Base-by-base conservation (phyloP, 2,329 filamentous ascomycete species). In the Clarireedia paspali region DNA sequence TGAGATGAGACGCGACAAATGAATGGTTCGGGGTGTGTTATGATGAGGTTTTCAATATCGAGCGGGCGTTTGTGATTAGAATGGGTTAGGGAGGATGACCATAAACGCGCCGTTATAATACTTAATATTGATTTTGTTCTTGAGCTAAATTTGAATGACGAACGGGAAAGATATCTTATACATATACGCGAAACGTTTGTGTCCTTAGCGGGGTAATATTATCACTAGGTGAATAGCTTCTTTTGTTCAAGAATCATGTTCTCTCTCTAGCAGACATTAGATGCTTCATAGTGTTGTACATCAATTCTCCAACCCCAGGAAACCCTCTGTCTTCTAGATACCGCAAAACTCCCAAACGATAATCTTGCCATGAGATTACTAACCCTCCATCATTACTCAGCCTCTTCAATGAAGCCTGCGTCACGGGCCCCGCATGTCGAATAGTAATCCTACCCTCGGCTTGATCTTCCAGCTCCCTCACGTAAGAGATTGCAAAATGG, bases 221-320 rank as follows among this genome's bases (percentile, higher is more conserved):
- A 6, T 47, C 9, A 26, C 23, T 20, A 9, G n/a, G 5, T 53
- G 20, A 6, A 34, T 34, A 24, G 24, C 12, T 14, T 42, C 17
- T 55, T 44, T 6, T 7, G 30, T n/a, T 5, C 9, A n/a, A 14
- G 14, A 42, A 14, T 26, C 44, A 55, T 50, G 47, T 36, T n/a
- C 24, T 44, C 23, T 44, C 24, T 15, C 53, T 50, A 6, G 26
- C 42, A 61, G 47, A 80, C 71, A 83, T 84, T 63, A 92, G 71
- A 50, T 85, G 82, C 68, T 86, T 89, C 81, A 94, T 90, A 1
- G 88, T 91, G 64, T 84, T 89, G 69, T 87, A 87, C 78, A 95
- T 85, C 64, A 95, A 71, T 60, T 85, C 78, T 15, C 80, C 79
- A 30, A 92, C 76, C 0, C 90, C 90, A 10, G 70, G 72, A 47